phyloP scores from a whole-genome alignment of 2,329 filamentous ascomycete species.

The Colletotrichum sp. region DNA sequence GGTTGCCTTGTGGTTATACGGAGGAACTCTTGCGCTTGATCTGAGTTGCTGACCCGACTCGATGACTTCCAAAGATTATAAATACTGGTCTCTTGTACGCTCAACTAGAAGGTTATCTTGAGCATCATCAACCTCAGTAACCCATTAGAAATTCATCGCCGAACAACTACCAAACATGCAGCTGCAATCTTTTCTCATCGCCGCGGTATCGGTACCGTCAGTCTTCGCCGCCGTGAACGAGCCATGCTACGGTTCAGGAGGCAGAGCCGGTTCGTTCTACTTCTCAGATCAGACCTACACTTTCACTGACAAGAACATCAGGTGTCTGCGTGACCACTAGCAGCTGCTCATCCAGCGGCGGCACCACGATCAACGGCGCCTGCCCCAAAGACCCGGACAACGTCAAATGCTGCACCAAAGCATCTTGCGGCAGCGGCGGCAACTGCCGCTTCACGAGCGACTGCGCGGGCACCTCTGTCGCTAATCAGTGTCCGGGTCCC shows the following conservation, averaged over 20 bases:
- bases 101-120: rapidly evolving
- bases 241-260: conserved; percentile 32
- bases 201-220: not conserved
- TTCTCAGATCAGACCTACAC: not conserved
- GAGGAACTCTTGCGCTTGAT: not conserved
- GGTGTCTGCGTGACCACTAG: conserved; percentile 44
- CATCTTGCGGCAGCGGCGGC: conserved; percentile 37
- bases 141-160: not conserved
- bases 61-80: not conserved
- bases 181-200: not conserved
- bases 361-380: conserved; percentile 39
- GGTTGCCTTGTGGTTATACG: not conserved
- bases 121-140: not conserved
- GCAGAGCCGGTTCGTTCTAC: conserved; percentile 17
- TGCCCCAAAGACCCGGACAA: conserved; percentile 41
- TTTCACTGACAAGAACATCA: not conserved
- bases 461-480: conserved; percentile 34
- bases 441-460: conserved; percentile 44
- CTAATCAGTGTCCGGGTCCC: conserved; percentile 43
- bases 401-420: conserved; percentile 48
- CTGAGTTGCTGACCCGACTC: not conserved
- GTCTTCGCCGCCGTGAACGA: conserved; percentile 33
- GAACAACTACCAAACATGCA: not conserved
- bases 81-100: not conserved
- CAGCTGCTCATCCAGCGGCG: conserved; percentile 39